These are phyloP conservation scores for Podaxis mareebaensis DNA, from an alignment of 768 basidiomycete species.

Conservation along the genomic window DNA sequence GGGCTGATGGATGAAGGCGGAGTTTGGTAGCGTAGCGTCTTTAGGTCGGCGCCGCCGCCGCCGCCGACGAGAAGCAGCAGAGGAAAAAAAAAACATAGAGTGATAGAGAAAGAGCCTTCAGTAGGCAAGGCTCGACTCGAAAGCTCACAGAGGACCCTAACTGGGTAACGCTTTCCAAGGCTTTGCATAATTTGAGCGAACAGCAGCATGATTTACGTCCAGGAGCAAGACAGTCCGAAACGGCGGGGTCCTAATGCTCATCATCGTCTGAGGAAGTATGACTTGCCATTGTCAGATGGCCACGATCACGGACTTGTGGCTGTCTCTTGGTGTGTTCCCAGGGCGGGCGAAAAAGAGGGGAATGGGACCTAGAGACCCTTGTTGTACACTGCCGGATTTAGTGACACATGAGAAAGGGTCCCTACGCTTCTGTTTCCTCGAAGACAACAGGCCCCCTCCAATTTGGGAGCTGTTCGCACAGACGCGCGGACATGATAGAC, in stretches of 20 bases:
- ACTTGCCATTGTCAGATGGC: conserved; percentile 5
- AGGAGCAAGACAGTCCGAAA: background rate
- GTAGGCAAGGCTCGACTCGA: background rate
- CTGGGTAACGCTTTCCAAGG: background rate
- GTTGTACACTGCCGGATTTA: background rate
- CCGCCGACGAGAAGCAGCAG: conserved; percentile 4
- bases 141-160: background rate
- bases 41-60: conserved; percentile 14
- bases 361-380: background rate
- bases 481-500: conserved; percentile 5
- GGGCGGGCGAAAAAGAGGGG: background rate
- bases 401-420: conserved; percentile 3
- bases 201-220: background rate
- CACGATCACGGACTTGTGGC: conserved; percentile 8
- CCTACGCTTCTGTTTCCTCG: background rate
- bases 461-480: background rate
- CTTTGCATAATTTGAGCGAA: background rate
- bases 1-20: conserved; percentile 14
- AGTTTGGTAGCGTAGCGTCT: conserved; percentile 10
- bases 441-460: background rate
- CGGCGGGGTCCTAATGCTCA: background rate
- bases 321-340: conserved; percentile 1
- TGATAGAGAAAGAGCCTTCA: background rate
- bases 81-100: background rate
- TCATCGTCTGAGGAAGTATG: conserved; percentile 7